Evolutionary conservation across 2,329 filamentous ascomycete genomes (phyloP).

Genomic region (Escovopsis sp.): DNA sequence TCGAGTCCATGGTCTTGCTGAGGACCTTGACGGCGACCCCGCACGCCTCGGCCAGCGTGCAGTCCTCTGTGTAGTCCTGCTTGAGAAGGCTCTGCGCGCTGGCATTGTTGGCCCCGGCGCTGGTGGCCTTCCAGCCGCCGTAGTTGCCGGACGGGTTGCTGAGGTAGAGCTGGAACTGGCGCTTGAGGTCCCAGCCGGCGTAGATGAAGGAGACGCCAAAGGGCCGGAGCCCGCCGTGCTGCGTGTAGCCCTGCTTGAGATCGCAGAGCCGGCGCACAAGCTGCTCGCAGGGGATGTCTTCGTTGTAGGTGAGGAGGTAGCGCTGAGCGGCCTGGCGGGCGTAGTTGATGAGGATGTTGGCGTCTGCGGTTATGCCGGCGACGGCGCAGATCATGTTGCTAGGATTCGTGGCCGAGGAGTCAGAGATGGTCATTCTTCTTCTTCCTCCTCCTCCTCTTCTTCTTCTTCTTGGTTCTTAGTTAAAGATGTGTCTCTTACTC

Average conservation of each 20-base stretch:
- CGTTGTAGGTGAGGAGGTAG: slow-evolving; percentile 98
- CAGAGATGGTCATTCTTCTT: no score
- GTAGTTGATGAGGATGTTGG: slow-evolving; percentile 99
- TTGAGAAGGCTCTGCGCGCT: slow-evolving; percentile 94
- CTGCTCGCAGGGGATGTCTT: slow-evolving; percentile 98
- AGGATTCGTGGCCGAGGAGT: neutral
- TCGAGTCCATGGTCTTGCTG: slow-evolving; percentile 99
- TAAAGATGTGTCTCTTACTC: slow-evolving; percentile 57
- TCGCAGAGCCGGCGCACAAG: slow-evolving; percentile 93
- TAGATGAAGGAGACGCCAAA: slow-evolving; percentile 99
- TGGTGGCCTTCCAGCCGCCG: slow-evolving; percentile 97
- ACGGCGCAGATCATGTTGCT: slow-evolving; percentile 99
- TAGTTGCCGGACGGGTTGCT: slow-evolving; percentile 99
- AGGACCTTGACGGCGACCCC: slow-evolving; percentile 96
- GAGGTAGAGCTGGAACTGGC: slow-evolving; percentile 97
- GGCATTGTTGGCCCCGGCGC: slow-evolving; percentile 94
- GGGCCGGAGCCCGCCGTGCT: slow-evolving; percentile 93
- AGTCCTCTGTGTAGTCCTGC: slow-evolving; percentile 99
- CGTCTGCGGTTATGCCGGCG: slow-evolving; percentile 96
- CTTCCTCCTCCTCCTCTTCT: no score
- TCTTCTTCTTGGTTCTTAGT: no score
- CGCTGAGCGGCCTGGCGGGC: slow-evolving; percentile 91
- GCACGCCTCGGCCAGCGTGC: slow-evolving; percentile 88
- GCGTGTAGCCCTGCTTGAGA: slow-evolving; percentile 97
- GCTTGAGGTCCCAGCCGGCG: slow-evolving; percentile 88